Conservation (phyloP, 768 basidiomycete genomes). For the Boletus insuetus region DNA sequence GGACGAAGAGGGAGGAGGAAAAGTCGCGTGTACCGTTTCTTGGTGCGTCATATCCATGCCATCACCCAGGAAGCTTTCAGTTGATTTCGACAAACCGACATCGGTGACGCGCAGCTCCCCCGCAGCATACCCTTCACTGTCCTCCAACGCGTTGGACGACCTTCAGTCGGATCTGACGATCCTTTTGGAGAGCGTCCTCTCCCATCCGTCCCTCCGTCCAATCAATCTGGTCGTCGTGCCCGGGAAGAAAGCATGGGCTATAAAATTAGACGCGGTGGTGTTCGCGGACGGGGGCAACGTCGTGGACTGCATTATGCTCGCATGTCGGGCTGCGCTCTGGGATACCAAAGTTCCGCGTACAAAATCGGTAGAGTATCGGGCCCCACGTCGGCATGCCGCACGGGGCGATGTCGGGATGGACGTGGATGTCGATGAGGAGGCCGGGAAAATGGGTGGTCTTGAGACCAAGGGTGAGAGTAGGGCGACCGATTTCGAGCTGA, state of each 20-base stretch:
- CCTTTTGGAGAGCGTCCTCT: conserved; percentile 60
- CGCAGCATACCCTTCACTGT: conserved; percentile 71
- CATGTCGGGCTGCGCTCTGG: conserved; percentile 75
- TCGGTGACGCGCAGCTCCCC: conserved; percentile 57
- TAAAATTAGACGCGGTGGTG: conserved; percentile 71
- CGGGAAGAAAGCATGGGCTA: conserved; percentile 69
- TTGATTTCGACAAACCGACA: conserved; percentile 20
- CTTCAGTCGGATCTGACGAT: conserved; percentile 70
- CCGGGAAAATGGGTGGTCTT: conserved; percentile 44
- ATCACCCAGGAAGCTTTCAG: background rate
- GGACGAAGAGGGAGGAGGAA: conserved; percentile 52
- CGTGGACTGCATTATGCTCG: conserved; percentile 76
- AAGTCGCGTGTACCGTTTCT: conserved; percentile 65
- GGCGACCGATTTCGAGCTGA: conserved; percentile 81
- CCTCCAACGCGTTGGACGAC: conserved; percentile 65
- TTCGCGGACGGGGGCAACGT: conserved; percentile 74
- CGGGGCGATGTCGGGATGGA: conserved; percentile 49
- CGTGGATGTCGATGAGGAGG: conserved; percentile 39
- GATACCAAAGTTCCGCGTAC: conserved; percentile 80
- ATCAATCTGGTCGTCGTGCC: conserved; percentile 59
- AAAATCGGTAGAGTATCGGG: conserved; percentile 64
- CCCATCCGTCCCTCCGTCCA: conserved; percentile 66
- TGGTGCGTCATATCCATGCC: conserved; percentile 55
- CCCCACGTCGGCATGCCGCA: conserved; percentile 30
- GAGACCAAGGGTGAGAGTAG: conserved; percentile 47